A percentile compares a stretch with the other conserved stretches of the same genome.
Evolutionary conservation across 495 filamentous ascomycete species (phyloP).

Genomic region (Xylaria nigripes): DNA sequence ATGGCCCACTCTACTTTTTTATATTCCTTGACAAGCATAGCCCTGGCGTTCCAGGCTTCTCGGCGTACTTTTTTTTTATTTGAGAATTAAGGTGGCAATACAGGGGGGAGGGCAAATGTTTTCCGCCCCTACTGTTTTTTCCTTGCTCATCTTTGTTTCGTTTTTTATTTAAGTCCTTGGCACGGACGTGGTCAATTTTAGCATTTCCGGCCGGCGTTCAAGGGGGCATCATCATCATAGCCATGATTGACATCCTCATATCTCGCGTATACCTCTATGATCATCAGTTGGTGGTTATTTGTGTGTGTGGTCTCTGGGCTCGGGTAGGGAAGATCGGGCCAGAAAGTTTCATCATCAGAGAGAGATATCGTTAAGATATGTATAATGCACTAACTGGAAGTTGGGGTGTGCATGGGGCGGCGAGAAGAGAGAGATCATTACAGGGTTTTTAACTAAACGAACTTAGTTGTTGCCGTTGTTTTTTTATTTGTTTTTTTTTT

Average conservation of each 20-base stretch:
- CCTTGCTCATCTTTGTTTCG: not conserved
- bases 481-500: too few species aligned
- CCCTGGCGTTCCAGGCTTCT: conserved; percentile 19
- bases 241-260: not conserved
- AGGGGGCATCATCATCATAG: conserved; percentile 8
- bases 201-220: conserved; percentile 11
- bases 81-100: not conserved
- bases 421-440: not conserved
- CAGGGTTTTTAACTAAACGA: not conserved
- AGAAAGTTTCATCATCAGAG: too few species aligned
- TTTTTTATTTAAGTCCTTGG: not conserved
- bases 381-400: not conserved
- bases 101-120: not conserved
- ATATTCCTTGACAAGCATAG: conserved; percentile 18
- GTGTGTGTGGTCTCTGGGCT: not conserved
- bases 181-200: conserved; percentile 5
- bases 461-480: too few species aligned
- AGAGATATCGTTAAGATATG: conserved; percentile 8
- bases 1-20: conserved; percentile 1
- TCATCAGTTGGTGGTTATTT: conserved; percentile 7
- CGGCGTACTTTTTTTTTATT: conserved; percentile 5
- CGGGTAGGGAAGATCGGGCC: not conserved
- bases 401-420: conserved; percentile 4
- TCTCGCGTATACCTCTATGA: conserved; percentile 10
- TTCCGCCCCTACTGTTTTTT: not conserved